Percentiles rank a stretch among this genome's conserved stretches.
These are phyloP conservation scores for Starmerella stigmatis DNA, from an alignment of 805 yeast species.

Conservation along the genomic window DNA sequence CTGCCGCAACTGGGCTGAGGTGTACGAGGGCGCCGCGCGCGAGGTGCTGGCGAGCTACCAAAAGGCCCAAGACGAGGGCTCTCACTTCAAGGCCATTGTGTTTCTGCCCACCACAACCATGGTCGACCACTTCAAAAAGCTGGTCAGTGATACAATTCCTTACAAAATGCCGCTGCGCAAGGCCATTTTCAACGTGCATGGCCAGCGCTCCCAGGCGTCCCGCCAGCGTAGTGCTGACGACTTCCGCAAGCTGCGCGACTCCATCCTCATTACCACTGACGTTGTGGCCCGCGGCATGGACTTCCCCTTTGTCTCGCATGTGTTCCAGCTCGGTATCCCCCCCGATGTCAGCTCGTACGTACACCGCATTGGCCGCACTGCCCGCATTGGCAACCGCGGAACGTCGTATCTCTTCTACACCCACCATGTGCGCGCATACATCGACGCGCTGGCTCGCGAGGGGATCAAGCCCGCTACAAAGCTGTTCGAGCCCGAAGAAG, in stretches of 20 bases:
- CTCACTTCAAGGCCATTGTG: constrained; percentile 60
- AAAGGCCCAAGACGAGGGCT: constrained; percentile 25
- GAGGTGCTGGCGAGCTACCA: constrained; percentile 35
- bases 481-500: constrained; percentile 18
- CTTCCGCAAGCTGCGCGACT: constrained; percentile 41
- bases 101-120: constrained; percentile 70
- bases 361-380: constrained; percentile 94
- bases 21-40: constrained; percentile 44
- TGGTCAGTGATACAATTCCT: constrained; percentile 30
- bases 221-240: constrained; percentile 51
- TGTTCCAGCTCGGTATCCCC: constrained; percentile 73
- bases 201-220: constrained; percentile 57
- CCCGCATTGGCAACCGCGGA: constrained; percentile 80
- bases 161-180: constrained; percentile 8
- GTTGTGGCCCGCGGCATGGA: constrained; percentile 97
- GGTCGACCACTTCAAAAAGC: constrained; percentile 46
- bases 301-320: constrained; percentile 78
- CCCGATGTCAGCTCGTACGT: constrained; percentile 66
- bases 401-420: constrained; percentile 52
- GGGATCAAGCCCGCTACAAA: constrained; percentile 41
- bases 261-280: constrained; percentile 72
- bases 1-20: constrained; percentile 46
- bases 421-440: constrained; percentile 47
- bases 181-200: constrained; percentile 42
- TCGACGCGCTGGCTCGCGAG: constrained; percentile 33